phyloP scores from a whole-genome alignment of 2,329 filamentous ascomycete genomes.

The Lachnellula suecica region DNA sequence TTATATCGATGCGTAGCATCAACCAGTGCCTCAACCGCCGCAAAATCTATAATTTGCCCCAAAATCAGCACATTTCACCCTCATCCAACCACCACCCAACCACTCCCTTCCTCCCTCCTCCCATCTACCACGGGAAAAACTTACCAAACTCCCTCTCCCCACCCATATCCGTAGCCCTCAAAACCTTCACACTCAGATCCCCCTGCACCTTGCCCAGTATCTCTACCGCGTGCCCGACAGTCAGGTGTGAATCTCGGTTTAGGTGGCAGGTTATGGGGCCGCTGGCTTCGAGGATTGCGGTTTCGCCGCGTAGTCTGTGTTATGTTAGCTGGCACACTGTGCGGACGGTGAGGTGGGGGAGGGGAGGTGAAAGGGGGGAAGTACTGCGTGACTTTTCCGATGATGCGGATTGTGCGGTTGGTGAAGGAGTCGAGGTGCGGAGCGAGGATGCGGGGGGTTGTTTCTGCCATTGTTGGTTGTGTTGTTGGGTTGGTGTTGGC shows the following conservation, averaged over 20 bases:
- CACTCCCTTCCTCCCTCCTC: neutral
- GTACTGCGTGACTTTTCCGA: conserved; percentile 85
- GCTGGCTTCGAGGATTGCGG: conserved; percentile 76
- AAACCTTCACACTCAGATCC: conserved; percentile 69
- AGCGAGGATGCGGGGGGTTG: conserved; percentile 81
- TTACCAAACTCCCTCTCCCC: conserved; percentile 55
- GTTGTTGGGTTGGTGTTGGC: neutral
- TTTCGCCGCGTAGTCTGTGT: conserved; percentile 77
- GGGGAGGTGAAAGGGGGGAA: too few species aligned
- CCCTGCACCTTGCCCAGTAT: conserved; percentile 78
- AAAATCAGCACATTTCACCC: conserved; percentile 1
- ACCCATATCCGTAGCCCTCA: conserved; percentile 70
- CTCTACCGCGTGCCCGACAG: conserved; percentile 69
- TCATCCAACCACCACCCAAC: neutral
- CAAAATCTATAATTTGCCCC: conserved; percentile 51
- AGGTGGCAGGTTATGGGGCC: conserved; percentile 74
- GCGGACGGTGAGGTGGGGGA: too few species aligned
- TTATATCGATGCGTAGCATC: conserved; percentile 82
- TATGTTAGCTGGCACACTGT: too few species aligned
- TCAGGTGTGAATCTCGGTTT: conserved; percentile 70
- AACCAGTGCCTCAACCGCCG: conserved; percentile 74
- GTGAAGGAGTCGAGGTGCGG: conserved; percentile 76
- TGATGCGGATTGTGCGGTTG: conserved; percentile 73
- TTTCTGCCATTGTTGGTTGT: conserved; percentile 59
- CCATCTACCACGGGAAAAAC: conserved; percentile 33